Evolutionary conservation across 75 land plant genomes (phyloP).

Genomic region (Pseudotsuga menziesii): DNA sequence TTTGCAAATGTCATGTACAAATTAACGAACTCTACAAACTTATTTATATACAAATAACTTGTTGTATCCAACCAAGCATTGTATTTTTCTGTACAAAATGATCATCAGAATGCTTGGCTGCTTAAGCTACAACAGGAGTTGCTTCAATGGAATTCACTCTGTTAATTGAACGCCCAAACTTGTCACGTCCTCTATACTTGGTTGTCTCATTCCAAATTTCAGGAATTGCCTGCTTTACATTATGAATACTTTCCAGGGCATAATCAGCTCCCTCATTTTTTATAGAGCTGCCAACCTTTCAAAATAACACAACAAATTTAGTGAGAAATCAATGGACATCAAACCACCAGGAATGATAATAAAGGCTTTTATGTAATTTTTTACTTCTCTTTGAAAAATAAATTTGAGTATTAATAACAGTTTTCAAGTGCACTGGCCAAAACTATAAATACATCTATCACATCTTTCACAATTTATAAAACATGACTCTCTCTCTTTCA

Average conservation of each 20-base stretch:
- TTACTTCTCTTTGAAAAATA: neutral
- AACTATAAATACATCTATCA: neutral
- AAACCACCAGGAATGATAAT: neutral
- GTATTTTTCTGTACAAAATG: no score
- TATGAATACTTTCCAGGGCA: slow-evolving; percentile 20
- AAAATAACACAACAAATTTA: neutral
- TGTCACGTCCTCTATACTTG: neutral
- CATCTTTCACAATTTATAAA: neutral
- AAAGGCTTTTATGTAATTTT: neutral
- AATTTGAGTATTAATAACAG: neutral
- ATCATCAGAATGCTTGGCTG: no score
- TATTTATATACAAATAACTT: no score
- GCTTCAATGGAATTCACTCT: neutral
- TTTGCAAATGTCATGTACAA: no score
- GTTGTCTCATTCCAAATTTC: slow-evolving; percentile 18
- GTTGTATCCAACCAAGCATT: no score
- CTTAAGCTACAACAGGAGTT: slow-evolving; percentile 1
- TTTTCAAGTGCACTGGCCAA: neutral
- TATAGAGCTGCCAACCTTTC: slow-evolving; percentile 19
- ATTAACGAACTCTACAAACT: no score
- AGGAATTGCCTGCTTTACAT: slow-evolving; percentile 23
- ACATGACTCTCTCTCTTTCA: neutral
- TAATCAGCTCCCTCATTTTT: slow-evolving; percentile 35
- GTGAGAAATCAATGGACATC: neutral
- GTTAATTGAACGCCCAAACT: neutral